Percentiles rank a stretch among this genome's conserved stretches.
Conservation (phyloP, 140 eudicot genomes). For the Stevia rebaudiana region DNA sequence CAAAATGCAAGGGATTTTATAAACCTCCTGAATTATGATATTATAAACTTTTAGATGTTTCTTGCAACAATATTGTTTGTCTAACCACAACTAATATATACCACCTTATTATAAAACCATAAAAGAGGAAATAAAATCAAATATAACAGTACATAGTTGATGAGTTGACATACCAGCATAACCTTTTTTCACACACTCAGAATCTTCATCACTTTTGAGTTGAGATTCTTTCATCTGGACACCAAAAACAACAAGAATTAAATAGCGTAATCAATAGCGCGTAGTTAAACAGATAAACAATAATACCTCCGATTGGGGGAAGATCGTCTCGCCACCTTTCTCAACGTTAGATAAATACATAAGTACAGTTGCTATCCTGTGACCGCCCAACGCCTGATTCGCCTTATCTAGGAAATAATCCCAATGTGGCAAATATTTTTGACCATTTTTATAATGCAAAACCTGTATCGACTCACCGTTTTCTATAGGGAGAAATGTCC, state of each 20-base stretch:
- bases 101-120: too few relatives aligned
- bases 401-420: slow-evolving; percentile 78
- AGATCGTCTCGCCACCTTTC: slow-evolving; percentile 91
- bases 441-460: slow-evolving; percentile 85
- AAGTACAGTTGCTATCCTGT: slow-evolving; percentile 89
- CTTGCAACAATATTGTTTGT: too few relatives aligned
- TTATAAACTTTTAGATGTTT: too few relatives aligned
- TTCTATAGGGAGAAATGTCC: slow-evolving; percentile 91
- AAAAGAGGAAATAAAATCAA: too few relatives aligned
- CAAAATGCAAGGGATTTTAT: neutral
- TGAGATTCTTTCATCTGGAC: slow-evolving; percentile 63
- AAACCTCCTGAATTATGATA: too few relatives aligned
- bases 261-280: too few relatives aligned
- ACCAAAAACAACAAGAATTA: too few relatives aligned
- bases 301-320: slow-evolving; percentile 74
- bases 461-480: slow-evolving; percentile 93
- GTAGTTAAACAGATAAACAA: neutral
- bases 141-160: too few relatives aligned
- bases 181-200: slow-evolving; percentile 86
- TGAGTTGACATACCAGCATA: slow-evolving; percentile 84
- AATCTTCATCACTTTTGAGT: slow-evolving; percentile 62
- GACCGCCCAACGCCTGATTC: slow-evolving; percentile 81
- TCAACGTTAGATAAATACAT: slow-evolving; percentile 84
- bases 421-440: slow-evolving; percentile 92
- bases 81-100: too few relatives aligned